Base-by-base conservation (phyloP, 1,284 basidiomycete genomes). In the Leccinum olivaceoglutinosum region DNA sequence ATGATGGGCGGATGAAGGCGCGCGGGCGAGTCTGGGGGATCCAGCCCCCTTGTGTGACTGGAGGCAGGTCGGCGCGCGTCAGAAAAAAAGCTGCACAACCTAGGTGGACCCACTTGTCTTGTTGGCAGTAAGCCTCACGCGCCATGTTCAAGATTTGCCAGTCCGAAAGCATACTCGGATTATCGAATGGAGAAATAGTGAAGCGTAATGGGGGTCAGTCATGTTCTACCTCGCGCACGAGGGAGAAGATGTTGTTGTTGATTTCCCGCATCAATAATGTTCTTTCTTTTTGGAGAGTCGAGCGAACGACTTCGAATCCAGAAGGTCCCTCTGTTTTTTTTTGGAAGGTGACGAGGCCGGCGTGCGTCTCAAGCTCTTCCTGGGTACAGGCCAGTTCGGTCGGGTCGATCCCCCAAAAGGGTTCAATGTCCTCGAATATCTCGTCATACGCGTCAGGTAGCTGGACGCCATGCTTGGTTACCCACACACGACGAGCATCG, bases 401-500 rank as follows among this genome's bases (percentile, higher is more conserved):
- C 0, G 84, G 84, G 60, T 80, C 70, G 64, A 86, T 77, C 1
- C 82, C 84, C 82, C 80, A 85, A 68, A 81, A 84, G 0, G 80
- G 82, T 62, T 82, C 81, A 10, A 86, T 71, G 68, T 85, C 84
- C 11, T 74, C 67, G 65, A 80, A 75, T 49, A 88, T 85, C 60
- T 83, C 80, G 67, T 83, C 81, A 60, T 83, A 84, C 59, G 89
- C 83, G 70, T 88, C 86, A 2, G 80, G 81, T 0, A 88, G 80
- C 44, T 80, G 81, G 3, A 90, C 80, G 12, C 81, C 69, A 73
- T 89, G 73, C 54, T 78, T 73, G 63, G 29, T 29, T 29, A 29
- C 29, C 12, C 29, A 16, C 38, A 32, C 25, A 6, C 44, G 12
- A 39, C n/a, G 29, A 53, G 3, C 18, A 57, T 2, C 25, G n/a